Conservation (phyloP, 176 grass and related monocot species). For the Oryza longistaminata region DNA sequence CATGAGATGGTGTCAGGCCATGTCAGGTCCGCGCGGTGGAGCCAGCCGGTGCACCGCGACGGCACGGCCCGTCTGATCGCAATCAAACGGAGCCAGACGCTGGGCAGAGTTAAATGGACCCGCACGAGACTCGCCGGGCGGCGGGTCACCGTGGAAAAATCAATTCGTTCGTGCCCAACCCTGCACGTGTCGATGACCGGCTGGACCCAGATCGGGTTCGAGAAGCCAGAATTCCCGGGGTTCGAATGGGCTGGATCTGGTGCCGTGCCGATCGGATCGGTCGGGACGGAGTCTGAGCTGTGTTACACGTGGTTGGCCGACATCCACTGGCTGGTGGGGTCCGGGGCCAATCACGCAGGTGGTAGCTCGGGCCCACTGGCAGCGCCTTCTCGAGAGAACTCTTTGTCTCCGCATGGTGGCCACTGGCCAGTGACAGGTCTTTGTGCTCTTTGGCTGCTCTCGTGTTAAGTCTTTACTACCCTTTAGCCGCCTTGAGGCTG, state of each 20-base stretch:
- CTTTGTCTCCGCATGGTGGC: slow-evolving; percentile 19
- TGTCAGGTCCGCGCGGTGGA: background rate
- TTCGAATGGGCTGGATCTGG: slow-evolving; percentile 36
- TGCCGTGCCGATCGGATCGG: slow-evolving; percentile 35
- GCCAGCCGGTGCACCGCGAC: background rate
- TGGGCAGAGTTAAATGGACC: slow-evolving; percentile 25
- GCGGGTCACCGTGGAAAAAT: background rate
- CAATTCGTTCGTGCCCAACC: background rate
- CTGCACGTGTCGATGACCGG: slow-evolving; percentile 21
- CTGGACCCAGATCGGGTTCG: slow-evolving; percentile 20
- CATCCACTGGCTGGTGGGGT: slow-evolving; percentile 10
- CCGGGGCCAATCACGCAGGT: slow-evolving; percentile 17
- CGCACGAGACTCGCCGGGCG: slow-evolving; percentile 20
- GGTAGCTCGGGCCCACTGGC: background rate
- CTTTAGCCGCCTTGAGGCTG: slow-evolving; percentile 1
- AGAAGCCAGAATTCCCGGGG: slow-evolving; percentile 26
- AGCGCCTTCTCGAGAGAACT: slow-evolving; percentile 31
- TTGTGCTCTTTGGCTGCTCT: no score
- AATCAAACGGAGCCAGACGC: slow-evolving; percentile 38
- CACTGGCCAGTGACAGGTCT: slow-evolving; percentile 16
- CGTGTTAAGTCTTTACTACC: slow-evolving; percentile 9
- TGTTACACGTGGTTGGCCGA: slow-evolving; percentile 41
- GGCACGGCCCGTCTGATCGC: slow-evolving; percentile 39
- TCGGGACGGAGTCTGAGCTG: slow-evolving; percentile 7
- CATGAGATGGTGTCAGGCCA: slow-evolving; percentile 23